Percentiles rank a stretch among this genome's conserved stretches.
Conservation (phyloP, 495 filamentous ascomycete genomes). For the Aspergillus campestris region DNA sequence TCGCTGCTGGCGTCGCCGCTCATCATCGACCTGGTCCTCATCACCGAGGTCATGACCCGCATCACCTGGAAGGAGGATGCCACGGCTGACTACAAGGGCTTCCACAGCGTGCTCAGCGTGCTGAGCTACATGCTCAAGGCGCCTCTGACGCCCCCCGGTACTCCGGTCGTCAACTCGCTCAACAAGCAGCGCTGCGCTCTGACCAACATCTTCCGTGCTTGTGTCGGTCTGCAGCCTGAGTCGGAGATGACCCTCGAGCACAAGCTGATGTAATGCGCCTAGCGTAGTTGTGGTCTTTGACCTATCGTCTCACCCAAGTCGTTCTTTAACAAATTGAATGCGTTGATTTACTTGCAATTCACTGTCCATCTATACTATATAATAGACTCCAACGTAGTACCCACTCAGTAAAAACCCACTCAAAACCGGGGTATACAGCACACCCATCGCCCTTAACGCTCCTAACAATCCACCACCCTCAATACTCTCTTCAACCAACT, state of each 20-base stretch:
- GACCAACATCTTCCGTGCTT: constrained; percentile 98
- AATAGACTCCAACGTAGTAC: no score
- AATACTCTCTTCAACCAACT: no score
- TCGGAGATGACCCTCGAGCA: constrained; percentile 99
- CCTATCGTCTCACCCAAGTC: no score
- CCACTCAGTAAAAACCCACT: no score
- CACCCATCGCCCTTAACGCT: no score
- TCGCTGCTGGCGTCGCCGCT: constrained; percentile 93
- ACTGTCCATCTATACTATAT: no score
- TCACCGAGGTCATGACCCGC: constrained; percentile 97
- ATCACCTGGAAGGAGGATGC: constrained; percentile 76
- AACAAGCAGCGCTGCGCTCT: constrained; percentile 92
- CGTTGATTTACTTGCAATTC: no score
- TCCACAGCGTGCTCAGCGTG: constrained; percentile 96
- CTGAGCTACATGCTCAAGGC: constrained; percentile 99
- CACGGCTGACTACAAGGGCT: constrained; percentile 71
- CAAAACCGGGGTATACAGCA: no score
- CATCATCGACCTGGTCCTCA: constrained; percentile 90
- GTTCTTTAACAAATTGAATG: no score
- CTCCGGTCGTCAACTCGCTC: constrained; percentile 91
- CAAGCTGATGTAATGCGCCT: constrained; percentile 69
- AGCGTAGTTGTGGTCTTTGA: no score
- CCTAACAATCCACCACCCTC: no score
- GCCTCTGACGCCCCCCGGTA: constrained; percentile 88
- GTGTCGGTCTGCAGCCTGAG: constrained; percentile 94